A percentile compares a stretch with the other conserved stretches of the same genome.
phyloP scores from a whole-genome alignment of 805 yeast species.

The Myxozyma neglecta region DNA sequence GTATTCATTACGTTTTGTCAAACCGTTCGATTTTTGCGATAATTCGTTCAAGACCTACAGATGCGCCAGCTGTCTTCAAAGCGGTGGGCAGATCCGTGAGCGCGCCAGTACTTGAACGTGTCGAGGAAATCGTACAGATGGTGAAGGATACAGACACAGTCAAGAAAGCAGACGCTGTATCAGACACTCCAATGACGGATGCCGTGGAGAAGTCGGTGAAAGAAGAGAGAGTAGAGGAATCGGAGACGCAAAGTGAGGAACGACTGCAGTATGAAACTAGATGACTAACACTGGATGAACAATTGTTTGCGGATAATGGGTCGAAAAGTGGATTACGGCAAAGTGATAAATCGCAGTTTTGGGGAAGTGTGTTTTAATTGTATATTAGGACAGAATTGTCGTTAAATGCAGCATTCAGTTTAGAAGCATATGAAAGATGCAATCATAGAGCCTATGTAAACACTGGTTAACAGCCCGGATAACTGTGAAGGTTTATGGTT shows the following conservation, averaged over 20 bases:
- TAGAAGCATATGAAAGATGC: too few relatives aligned
- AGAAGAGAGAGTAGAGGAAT: not conserved
- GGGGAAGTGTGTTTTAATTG: conserved; percentile 14
- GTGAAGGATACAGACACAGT: not conserved
- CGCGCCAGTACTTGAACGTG: conserved; percentile 10
- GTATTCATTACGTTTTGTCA: conserved; percentile 78
- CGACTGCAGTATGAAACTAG: not conserved
- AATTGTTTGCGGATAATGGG: conserved; percentile 1
- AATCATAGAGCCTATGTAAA: too few relatives aligned
- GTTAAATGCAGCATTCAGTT: too few relatives aligned
- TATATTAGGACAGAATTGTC: too few relatives aligned
- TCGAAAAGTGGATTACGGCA: not conserved
- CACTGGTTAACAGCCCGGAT: too few relatives aligned
- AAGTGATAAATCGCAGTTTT: conserved; percentile 9
- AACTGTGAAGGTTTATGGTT: too few relatives aligned
- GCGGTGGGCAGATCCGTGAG: conserved; percentile 41
- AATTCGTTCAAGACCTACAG: conserved; percentile 58
- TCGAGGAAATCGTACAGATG: not conserved
- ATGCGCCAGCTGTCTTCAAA: conserved; percentile 54
- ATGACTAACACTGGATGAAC: conserved; percentile 7
- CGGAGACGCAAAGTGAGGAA: not conserved
- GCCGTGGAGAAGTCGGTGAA: not conserved
- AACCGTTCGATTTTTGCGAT: conserved; percentile 70
- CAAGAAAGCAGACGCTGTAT: not conserved
- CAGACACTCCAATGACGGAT: not conserved